Evolutionary conservation across 305 asterid species (phyloP), one percentile per base, ranked within the genome.

Genomic region (Rubia tinctorum): DNA sequence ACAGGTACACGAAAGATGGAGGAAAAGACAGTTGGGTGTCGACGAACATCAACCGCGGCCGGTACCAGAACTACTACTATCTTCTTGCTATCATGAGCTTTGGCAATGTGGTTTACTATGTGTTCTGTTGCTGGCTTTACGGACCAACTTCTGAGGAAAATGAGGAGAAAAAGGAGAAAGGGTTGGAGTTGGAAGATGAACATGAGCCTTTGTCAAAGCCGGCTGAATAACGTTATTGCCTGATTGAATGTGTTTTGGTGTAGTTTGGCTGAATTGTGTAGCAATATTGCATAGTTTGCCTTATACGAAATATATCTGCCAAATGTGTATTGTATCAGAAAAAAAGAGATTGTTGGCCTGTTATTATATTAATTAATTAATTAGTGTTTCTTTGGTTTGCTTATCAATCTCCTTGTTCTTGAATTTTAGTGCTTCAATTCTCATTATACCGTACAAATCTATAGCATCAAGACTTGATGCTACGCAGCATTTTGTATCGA

Each of bases 21-120:
- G 88, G 86, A 72, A 78, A 72, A 40, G 89, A 83, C 74, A 85
- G 92, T 20, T 90, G 96, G 96, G 83, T 88, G 34, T 82, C 93
- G 5, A 81, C 72, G 71, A 83, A 86, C 25, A 84, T 90, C 66
- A 90, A 90, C 65, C 74, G 78, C 79, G 96, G 89, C 8, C 89
- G 76, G 34, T 90, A 86, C 56, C 92, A 88, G 40, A 81, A 78
- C 75, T 90, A 86, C 67, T 86, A 86, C 60, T 87, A 87, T 87
- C 68, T 86, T 37, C 90, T 90, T 42, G 85, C 88, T 4, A 45
- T 66, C 4, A 45, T 90, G 73, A 88, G 84, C 66, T 75, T 82
- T 15, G 62, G 79, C 6, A 89, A 86, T 73, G 72, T 88, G 79
- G 6, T 84, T 10, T 88, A 83, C 72, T 88, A 79, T 73, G 8